Evolutionary conservation across 2,329 filamentous ascomycete species (phyloP).

Genomic region (Penicillium sp.): DNA sequence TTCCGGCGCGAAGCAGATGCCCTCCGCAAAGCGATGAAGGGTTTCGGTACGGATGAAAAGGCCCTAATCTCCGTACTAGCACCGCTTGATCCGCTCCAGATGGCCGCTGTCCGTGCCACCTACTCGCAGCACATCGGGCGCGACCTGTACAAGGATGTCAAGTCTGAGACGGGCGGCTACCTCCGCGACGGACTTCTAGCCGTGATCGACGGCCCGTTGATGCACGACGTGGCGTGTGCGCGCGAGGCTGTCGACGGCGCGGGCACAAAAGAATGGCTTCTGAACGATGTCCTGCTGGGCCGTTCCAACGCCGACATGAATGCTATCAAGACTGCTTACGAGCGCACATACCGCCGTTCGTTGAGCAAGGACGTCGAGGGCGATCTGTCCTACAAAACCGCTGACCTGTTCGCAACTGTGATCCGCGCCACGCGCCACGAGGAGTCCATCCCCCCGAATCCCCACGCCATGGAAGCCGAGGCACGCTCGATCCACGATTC

Average conservation of each 20-base stretch:
- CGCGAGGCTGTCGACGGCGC: conserved; percentile 67
- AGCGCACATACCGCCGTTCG: conserved; percentile 57
- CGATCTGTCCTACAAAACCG: conserved; percentile 81
- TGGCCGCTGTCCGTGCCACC: conserved; percentile 60
- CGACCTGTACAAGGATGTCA: conserved; percentile 67
- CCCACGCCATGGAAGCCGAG: conserved; percentile 67
- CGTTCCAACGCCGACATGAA: conserved; percentile 81
- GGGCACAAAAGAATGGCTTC: conserved; percentile 77
- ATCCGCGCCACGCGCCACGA: conserved; percentile 68
- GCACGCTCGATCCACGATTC: conserved; percentile 70
- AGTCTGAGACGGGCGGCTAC: conserved; percentile 68
- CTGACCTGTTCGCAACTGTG: conserved; percentile 77
- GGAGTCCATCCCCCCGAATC: conserved; percentile 67
- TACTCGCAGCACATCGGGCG: conserved; percentile 62
- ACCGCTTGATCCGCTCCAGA: conserved; percentile 70
- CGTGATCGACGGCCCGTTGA: conserved; percentile 70
- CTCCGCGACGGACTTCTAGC: conserved; percentile 70
- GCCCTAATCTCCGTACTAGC: conserved; percentile 64
- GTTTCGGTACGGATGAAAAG: conserved; percentile 83
- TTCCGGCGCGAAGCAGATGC: conserved; percentile 62
- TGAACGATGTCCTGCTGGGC: conserved; percentile 80
- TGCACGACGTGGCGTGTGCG: conserved; percentile 66
- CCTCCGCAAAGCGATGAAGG: conserved; percentile 81
- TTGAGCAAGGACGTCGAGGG: conserved; percentile 68
- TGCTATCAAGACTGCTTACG: conserved; percentile 77